Evolutionary conservation across 129 eudicot species (phyloP).

Genomic region (Pseudognaphalium luteoalbum): DNA sequence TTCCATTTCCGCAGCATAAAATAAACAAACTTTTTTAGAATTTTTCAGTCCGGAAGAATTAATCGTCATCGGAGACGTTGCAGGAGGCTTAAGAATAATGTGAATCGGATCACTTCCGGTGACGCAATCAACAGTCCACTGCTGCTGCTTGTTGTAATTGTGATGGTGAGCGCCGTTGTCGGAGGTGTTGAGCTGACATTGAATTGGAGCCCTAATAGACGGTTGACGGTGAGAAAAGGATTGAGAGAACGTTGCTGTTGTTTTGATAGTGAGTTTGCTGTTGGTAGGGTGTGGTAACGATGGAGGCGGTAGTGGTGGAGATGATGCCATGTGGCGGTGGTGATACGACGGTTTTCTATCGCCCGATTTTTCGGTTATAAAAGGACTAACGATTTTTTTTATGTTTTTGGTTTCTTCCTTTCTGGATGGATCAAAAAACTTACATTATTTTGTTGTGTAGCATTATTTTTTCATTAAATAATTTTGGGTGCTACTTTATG

Average conservation of each 20-base stretch:
- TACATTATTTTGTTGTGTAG: no score
- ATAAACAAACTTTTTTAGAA: constrained; percentile 71
- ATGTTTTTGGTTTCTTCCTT: not conserved
- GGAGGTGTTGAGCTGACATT: constrained; percentile 45
- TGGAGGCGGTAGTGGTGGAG: constrained; percentile 49
- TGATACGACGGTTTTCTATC: constrained; percentile 25
- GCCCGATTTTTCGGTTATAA: constrained; percentile 26
- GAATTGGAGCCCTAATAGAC: constrained; percentile 33
- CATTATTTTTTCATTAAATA: no score
- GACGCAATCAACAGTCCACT: constrained; percentile 87
- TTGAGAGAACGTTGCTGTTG: constrained; percentile 17
- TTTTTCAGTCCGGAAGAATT: constrained; percentile 33
- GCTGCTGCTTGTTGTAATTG: constrained; percentile 13
- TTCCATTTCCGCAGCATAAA: constrained; percentile 78
- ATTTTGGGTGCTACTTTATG: no score
- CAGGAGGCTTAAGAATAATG: constrained; percentile 73
- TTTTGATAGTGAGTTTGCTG: constrained; percentile 34
- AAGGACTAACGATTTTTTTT: not conserved
- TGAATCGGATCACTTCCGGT: constrained; percentile 78
- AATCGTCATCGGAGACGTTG: constrained; percentile 44
- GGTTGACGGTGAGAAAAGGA: constrained; percentile 25
- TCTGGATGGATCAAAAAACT: no score
- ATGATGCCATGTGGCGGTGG: constrained; percentile 60
- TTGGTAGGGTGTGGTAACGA: constrained; percentile 16
- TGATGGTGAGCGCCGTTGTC: constrained; percentile 39